phyloP scores from a whole-genome alignment of 2,329 filamentous ascomycete genomes.

The Knoxdaviesia capensis region DNA sequence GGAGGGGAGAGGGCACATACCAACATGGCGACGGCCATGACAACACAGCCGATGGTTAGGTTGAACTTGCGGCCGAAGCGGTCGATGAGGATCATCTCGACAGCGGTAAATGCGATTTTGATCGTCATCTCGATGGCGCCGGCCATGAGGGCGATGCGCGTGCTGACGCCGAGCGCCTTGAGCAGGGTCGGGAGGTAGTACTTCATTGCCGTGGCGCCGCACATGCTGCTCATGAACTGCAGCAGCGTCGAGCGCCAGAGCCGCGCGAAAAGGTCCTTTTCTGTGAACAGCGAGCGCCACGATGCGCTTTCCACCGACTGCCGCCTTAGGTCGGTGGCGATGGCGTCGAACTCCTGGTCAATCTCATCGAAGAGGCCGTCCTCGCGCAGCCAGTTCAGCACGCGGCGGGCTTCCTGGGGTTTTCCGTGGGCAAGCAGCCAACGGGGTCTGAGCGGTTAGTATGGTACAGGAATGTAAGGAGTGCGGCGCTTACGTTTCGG shows the following conservation, averaged over 20 bases:
- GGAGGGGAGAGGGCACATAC: conserved; percentile 14
- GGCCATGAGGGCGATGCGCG: conserved; percentile 26
- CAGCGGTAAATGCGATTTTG: conserved; percentile 33
- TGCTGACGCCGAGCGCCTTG: conserved; percentile 25
- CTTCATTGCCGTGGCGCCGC: conserved; percentile 37
- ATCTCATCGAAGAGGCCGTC: conserved; percentile 17
- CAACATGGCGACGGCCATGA: conserved; percentile 32
- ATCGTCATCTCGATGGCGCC: conserved; percentile 35
- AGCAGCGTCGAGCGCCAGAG: conserved; percentile 35
- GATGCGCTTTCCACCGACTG: conserved; percentile 10
- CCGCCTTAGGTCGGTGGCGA: conserved; percentile 16
- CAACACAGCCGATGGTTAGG: conserved; percentile 23
- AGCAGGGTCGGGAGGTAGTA: conserved; percentile 37
- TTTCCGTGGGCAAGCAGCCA: conserved; percentile 34
- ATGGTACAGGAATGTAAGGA: background rate
- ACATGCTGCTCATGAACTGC: conserved; percentile 41
- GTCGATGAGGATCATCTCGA: conserved; percentile 38
- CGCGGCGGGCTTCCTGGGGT: conserved; percentile 18
- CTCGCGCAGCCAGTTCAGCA: conserved; percentile 28
- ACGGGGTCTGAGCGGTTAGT: conserved; percentile 21
- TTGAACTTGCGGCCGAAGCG: conserved; percentile 26
- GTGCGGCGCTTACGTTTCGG: conserved; percentile 25
- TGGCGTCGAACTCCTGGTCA: conserved; percentile 22
- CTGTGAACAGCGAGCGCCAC: conserved; percentile 24
- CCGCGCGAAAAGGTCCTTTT: conserved; percentile 25